A percentile compares a stretch with the other conserved stretches of the same genome.
Conservation (phyloP, 2,329 filamentous ascomycete genomes). For the Trichoderma endophyticum region DNA sequence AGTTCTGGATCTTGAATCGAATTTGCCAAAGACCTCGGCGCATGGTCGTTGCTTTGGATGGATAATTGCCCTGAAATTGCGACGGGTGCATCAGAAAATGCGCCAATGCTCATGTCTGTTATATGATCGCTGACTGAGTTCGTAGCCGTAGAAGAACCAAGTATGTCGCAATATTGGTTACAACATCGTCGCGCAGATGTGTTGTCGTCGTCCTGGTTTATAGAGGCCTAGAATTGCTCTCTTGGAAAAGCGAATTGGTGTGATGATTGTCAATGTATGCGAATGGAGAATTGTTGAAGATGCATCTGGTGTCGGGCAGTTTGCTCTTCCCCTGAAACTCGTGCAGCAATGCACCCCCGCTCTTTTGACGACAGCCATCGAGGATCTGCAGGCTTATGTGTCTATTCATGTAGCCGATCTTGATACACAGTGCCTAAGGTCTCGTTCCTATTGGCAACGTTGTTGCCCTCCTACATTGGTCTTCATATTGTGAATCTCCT, state of each 20-base stretch:
- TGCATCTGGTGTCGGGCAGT: neutral
- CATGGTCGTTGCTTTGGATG: neutral
- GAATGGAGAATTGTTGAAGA: neutral
- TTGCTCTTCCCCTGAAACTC: neutral
- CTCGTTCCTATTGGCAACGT: neutral
- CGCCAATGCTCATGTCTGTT: neutral
- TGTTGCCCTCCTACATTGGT: neutral
- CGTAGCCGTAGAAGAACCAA: neutral
- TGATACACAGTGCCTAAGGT: neutral
- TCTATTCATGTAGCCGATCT: neutral
- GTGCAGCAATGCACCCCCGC: no score
- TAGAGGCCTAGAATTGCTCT: neutral
- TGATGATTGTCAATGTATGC: neutral
- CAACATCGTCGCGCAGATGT: neutral
- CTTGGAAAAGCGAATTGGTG: neutral
- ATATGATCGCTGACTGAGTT: neutral
- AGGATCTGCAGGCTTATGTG: neutral
- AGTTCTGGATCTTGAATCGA: neutral
- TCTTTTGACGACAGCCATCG: neutral
- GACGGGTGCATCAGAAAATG: neutral
- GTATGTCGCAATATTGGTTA: neutral
- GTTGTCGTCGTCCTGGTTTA: neutral
- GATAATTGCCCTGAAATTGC: neutral
- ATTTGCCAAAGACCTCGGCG: neutral
- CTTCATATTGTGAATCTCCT: neutral